phyloP scores from a whole-genome alignment of 306 rosid species.

The Lotus japonicus region DNA sequence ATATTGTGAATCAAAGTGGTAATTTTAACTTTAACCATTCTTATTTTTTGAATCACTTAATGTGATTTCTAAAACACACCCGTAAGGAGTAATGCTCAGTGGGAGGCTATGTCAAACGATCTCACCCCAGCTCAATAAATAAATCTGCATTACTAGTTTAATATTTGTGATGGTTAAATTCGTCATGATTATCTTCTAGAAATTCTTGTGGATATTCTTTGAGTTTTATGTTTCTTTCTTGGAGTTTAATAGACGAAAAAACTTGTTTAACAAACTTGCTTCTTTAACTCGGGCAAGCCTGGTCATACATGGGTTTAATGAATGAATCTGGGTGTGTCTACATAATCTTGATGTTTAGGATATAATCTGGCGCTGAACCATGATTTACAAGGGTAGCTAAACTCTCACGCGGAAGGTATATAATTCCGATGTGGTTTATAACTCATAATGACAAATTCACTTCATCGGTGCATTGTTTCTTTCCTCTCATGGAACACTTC shows the following conservation, averaged over 20 bases:
- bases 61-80: background rate
- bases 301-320: background rate
- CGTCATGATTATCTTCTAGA: background rate
- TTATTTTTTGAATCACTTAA: background rate
- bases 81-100: background rate
- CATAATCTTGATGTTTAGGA: background rate
- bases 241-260: background rate
- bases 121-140: background rate
- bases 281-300: background rate
- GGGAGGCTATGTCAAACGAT: slow-evolving; percentile 1
- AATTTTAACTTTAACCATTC: background rate
- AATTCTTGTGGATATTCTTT: background rate
- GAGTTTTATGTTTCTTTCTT: too few relatives aligned
- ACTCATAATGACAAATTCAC: background rate
- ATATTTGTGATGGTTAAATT: background rate
- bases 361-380: background rate
- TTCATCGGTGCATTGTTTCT: background rate
- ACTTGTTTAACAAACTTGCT: background rate
- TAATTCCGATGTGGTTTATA: background rate
- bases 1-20: slow-evolving; percentile 13
- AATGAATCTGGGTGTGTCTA: background rate
- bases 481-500: background rate
- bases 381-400: background rate
- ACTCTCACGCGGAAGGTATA: background rate
- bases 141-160: background rate